Evolutionary conservation across 73 alveolate genomes (phyloP).

Genomic region (Urostyla sp.): DNA sequence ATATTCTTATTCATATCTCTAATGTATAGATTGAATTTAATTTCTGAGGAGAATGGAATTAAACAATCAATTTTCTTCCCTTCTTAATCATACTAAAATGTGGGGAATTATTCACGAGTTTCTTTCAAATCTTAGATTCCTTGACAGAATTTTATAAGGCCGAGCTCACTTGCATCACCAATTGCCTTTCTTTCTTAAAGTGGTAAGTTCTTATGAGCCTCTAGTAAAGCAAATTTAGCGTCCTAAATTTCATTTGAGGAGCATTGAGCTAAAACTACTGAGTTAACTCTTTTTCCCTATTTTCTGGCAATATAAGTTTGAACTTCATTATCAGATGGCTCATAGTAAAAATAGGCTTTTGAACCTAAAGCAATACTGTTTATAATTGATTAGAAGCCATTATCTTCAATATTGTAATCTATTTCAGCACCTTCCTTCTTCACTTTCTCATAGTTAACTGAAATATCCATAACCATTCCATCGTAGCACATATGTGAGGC

Average conservation of each 20-base stretch:
- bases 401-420: constrained; percentile 38
- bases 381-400: constrained; percentile 17
- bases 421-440: not conserved
- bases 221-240: not conserved
- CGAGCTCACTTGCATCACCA: constrained; percentile 96
- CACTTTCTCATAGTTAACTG: constrained; percentile 1
- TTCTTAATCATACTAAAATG: constrained; percentile 22
- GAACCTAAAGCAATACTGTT: constrained; percentile 45
- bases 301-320: constrained; percentile 37
- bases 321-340: constrained; percentile 46
- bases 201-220: constrained; percentile 11
- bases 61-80: constrained; percentile 28
- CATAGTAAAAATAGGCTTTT: constrained; percentile 48
- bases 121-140: constrained; percentile 75
- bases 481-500: constrained; percentile 67
- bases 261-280: not conserved
- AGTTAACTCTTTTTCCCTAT: constrained; percentile 5
- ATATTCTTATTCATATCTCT: constrained; percentile 22
- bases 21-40: constrained; percentile 50
- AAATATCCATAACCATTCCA: constrained; percentile 18
- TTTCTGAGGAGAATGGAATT: constrained; percentile 58
- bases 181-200: constrained; percentile 71
- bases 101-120: constrained; percentile 45
- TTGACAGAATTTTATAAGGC: constrained; percentile 91
- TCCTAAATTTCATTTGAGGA: constrained; percentile 20